These are phyloP conservation scores for Hygrophila difformis DNA, from an alignment of 257 asterid genomes.

Conservation along the genomic window DNA sequence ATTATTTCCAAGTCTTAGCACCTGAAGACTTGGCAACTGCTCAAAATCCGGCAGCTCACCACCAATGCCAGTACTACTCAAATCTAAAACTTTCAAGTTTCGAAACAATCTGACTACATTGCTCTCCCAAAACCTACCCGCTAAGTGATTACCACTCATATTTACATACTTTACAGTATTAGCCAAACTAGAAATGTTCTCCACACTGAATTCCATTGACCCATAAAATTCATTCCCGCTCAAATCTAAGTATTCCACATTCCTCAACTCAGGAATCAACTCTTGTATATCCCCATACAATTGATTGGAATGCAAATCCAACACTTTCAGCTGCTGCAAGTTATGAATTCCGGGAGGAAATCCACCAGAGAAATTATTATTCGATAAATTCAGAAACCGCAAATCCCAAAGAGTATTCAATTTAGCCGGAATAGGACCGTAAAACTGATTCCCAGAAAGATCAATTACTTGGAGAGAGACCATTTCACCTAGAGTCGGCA, in stretches of 20 bases:
- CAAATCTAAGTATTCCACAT: slow-evolving; percentile 63
- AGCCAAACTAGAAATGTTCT: slow-evolving; percentile 49
- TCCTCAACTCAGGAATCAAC: slow-evolving; percentile 43
- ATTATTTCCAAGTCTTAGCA: slow-evolving; percentile 46
- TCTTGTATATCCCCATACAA: slow-evolving; percentile 41
- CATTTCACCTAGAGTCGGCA: slow-evolving; percentile 51
- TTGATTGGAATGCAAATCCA: slow-evolving; percentile 59
- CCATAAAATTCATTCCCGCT: slow-evolving; percentile 51
- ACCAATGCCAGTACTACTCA: slow-evolving; percentile 40
- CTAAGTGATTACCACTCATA: slow-evolving; percentile 47
- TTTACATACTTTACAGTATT: slow-evolving; percentile 43
- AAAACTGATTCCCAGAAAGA: slow-evolving; percentile 59
- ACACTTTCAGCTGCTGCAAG: slow-evolving; percentile 51
- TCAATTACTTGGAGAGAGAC: slow-evolving; percentile 49
- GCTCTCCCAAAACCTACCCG: slow-evolving; percentile 35
- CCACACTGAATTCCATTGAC: slow-evolving; percentile 32
- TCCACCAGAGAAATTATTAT: slow-evolving; percentile 45
- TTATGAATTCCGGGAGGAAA: slow-evolving; percentile 47
- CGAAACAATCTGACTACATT: slow-evolving; percentile 36
- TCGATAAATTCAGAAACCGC: slow-evolving; percentile 48
- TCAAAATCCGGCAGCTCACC: slow-evolving; percentile 51
- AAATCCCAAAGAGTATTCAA: slow-evolving; percentile 51
- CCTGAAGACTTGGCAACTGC: slow-evolving; percentile 38
- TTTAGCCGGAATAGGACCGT: slow-evolving; percentile 65
- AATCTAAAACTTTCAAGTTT: slow-evolving; percentile 53